Evolutionary conservation across 1,284 basidiomycete genomes (phyloP).

Genomic region (Leccinum fuscescens): DNA sequence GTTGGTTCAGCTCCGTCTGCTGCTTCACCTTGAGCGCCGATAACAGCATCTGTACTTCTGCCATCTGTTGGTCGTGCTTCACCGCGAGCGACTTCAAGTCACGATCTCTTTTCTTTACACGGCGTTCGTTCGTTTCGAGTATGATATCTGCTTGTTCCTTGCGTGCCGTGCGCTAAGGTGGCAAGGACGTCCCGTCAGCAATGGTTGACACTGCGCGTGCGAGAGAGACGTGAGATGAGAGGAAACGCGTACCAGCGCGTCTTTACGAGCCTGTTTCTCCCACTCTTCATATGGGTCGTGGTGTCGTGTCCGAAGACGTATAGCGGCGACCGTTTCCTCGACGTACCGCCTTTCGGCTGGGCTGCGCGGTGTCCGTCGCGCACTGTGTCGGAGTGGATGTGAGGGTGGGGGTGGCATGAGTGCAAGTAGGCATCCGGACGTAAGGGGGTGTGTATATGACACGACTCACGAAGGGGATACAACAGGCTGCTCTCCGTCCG

Average conservation of each 20-base stretch:
- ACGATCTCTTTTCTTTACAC: constrained; percentile 36
- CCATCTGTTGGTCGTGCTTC: constrained; percentile 46
- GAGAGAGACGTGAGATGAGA: not conserved
- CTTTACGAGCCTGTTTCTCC: too few species aligned
- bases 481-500: constrained; percentile 39
- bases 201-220: not conserved
- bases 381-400: constrained; percentile 10
- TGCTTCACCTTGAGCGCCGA: constrained; percentile 43
- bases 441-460: not conserved
- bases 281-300: constrained; percentile 80
- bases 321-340: constrained; percentile 68
- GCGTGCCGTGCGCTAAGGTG: constrained; percentile 55
- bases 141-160: constrained; percentile 47
- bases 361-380: constrained; percentile 24
- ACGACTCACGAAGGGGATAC: constrained; percentile 34
- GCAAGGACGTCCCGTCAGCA: not conserved
- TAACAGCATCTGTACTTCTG: constrained; percentile 48
- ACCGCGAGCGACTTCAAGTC: constrained; percentile 40
- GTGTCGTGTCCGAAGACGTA: constrained; percentile 62
- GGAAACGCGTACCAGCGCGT: constrained; percentile 60
- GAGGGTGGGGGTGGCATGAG: not conserved
- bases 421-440: not conserved
- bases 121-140: constrained; percentile 38
- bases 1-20: constrained; percentile 44
- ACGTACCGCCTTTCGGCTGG: constrained; percentile 51